Base-by-base conservation (phyloP, 768 basidiomycete species). In the Melanogaster broomeanus region DNA sequence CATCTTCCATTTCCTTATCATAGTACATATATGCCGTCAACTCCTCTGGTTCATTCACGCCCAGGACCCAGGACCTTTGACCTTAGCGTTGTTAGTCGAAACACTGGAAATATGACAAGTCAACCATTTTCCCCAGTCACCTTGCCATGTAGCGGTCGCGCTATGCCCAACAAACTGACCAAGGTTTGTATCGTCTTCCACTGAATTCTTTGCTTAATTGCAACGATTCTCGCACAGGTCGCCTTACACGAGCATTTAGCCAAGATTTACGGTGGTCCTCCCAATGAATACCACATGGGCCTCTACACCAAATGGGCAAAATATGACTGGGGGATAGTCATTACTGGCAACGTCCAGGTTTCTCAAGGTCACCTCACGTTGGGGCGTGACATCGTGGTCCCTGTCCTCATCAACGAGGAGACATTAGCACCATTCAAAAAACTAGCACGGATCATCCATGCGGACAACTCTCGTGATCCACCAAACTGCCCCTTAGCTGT, bases 221-320 rank as follows among this genome's bases (percentile, higher is more conserved):
- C 48, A 19, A 12, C 1, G 21, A 15, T 42, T 21, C 3, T 46
- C 16, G 11, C 12, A 4, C 59, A 98, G 93, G 90, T 83, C n/a
- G 85, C 95, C 0, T 77, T 95, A 80, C 95, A 94, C 57, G 95
- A 98, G 66, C 87, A 92, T 60, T 74, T 96, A 10, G 80, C 86
- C 0, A 56, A 66, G 4, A 72, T 86, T 27, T 71, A 72, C 10
- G 89, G 91, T 19, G 90, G 91, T 0, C 78, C 81, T 10, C 93
- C 94, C 0, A 91, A 88, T 55, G 59, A 71, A 13, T 66, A 74
- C 39, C 89, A 93, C 65, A 62, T 77, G 31, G 61, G 69, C 0
- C 74, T 97, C 25, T 97, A 98, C 63, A 67, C 79, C 0, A 72
- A 74, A 58, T 98, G 94, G 93, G 81, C 84, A 1, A 66, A 73